Evolutionary conservation across 208 protist species (phyloP).

Genomic region (Leishmania aethiopica): DNA sequence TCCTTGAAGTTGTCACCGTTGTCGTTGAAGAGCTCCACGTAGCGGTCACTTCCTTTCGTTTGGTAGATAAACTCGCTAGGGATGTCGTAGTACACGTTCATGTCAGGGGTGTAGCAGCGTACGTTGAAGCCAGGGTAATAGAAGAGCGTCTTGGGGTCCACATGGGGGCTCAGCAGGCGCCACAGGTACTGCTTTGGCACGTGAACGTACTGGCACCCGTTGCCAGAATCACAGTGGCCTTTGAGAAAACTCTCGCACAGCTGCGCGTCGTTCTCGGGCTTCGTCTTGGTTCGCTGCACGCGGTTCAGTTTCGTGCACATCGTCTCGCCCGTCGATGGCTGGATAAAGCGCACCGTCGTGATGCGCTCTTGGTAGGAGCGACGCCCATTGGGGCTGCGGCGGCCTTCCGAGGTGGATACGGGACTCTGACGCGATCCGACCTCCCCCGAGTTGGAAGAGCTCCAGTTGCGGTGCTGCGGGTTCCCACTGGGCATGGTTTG

Average conservation of each 20-base stretch:
- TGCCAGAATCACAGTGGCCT: slow-evolving; percentile 47
- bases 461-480: slow-evolving; percentile 35
- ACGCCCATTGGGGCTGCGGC: slow-evolving; percentile 47
- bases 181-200: slow-evolving; percentile 75
- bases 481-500: slow-evolving; percentile 21
- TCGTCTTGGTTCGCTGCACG: slow-evolving; percentile 46
- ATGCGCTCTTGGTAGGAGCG: slow-evolving; percentile 60
- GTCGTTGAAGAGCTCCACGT: slow-evolving; percentile 77
- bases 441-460: slow-evolving; percentile 31
- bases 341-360: slow-evolving; percentile 55
- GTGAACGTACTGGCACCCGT: slow-evolving; percentile 60
- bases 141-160: slow-evolving; percentile 37
- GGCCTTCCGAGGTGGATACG: slow-evolving; percentile 29
- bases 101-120: slow-evolving; percentile 70
- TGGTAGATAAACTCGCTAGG: slow-evolving; percentile 64
- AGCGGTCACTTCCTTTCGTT: slow-evolving; percentile 63
- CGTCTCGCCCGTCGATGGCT: slow-evolving; percentile 34
- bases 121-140: slow-evolving; percentile 70
- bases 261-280: slow-evolving; percentile 36
- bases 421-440: slow-evolving; percentile 33
- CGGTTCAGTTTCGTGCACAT: slow-evolving; percentile 66
- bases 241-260: slow-evolving; percentile 78
- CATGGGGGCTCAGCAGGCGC: slow-evolving; percentile 51
- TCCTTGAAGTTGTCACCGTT: slow-evolving; percentile 83
- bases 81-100: slow-evolving; percentile 76